Percentiles rank a stretch among this genome's conserved stretches.
Conservation (phyloP, 305 asterid species). For the Fraxinus dipetala region DNA sequence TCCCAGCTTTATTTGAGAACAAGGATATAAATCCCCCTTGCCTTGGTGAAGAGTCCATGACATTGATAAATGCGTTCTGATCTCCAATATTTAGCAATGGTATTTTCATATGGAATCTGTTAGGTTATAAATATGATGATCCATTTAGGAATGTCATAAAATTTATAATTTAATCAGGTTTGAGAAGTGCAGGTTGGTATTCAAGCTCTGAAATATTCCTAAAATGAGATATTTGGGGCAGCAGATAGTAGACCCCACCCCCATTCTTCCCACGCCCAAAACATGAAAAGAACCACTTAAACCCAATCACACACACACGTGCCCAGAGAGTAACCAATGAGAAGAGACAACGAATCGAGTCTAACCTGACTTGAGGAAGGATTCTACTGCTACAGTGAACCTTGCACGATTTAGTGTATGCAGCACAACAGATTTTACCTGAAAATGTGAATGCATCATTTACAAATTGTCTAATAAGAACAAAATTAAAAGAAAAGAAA, state of each 20-base stretch:
- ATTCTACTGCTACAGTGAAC: constrained; percentile 90
- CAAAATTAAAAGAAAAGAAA: background rate
- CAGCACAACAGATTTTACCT: constrained; percentile 94
- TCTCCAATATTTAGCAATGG: background rate
- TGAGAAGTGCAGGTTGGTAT: background rate
- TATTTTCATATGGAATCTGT: background rate
- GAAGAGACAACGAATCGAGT: constrained; percentile 11
- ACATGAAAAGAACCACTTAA: background rate
- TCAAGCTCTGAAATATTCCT: background rate
- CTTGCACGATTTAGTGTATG: constrained; percentile 87
- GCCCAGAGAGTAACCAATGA: background rate
- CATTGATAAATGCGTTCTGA: constrained; percentile 7
- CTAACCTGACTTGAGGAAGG: constrained; percentile 83
- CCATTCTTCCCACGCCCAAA: constrained; percentile 3
- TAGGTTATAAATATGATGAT: background rate
- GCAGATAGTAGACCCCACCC: background rate
- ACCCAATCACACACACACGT: background rate
- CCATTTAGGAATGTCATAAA: background rate
- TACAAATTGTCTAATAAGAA: background rate
- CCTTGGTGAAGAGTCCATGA: background rate
- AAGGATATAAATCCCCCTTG: background rate
- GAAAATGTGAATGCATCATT: constrained; percentile 17
- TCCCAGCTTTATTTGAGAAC: constrained; percentile 11
- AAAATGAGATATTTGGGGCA: background rate
- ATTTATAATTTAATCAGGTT: background rate